Percentiles rank a stretch among this genome's conserved stretches.
phyloP scores from a whole-genome alignment of 345 rosid species.

The Mallotus nudiflorus region DNA sequence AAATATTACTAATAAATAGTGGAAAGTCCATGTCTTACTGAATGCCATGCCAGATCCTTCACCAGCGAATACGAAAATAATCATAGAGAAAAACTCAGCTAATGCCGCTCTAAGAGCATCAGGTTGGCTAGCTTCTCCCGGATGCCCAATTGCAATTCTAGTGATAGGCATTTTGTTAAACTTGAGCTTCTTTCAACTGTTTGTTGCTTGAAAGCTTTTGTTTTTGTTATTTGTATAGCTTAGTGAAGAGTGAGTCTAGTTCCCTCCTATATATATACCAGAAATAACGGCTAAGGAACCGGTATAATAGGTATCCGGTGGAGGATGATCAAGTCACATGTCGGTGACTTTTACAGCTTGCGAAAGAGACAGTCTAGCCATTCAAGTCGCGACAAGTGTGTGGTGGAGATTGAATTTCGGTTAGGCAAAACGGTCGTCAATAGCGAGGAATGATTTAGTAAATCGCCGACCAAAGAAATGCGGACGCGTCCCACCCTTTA shows the following conservation, averaged over 20 bases:
- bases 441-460: not conserved
- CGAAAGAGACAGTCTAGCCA: not conserved
- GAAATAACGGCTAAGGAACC: slow-evolving; percentile 34
- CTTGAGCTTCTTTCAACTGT: not conserved
- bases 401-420: slow-evolving; percentile 6
- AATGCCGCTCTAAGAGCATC: slow-evolving; percentile 64
- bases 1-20: not conserved
- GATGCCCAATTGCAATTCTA: slow-evolving; percentile 57
- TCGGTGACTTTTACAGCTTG: slow-evolving; percentile 27
- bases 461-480: slow-evolving; percentile 10
- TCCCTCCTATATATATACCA: slow-evolving; percentile 16
- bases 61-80: slow-evolving; percentile 86
- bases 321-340: slow-evolving; percentile 9
- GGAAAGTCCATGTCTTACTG: slow-evolving; percentile 34
- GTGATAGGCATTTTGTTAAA: slow-evolving; percentile 49
- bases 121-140: slow-evolving; percentile 66
- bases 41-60: slow-evolving; percentile 91
- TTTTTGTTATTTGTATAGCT: not conserved
- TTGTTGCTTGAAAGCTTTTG: not conserved
- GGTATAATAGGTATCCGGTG: slow-evolving; percentile 25
- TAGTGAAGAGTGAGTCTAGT: not conserved
- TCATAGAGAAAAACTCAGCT: slow-evolving; percentile 72
- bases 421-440: not conserved
- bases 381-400: slow-evolving; percentile 5
- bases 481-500: slow-evolving; percentile 1